Evolutionary conservation across 1,284 basidiomycete genomes (phyloP), one percentile per base, ranked within the genome.

Genomic region (Pseudozyma sp.): DNA sequence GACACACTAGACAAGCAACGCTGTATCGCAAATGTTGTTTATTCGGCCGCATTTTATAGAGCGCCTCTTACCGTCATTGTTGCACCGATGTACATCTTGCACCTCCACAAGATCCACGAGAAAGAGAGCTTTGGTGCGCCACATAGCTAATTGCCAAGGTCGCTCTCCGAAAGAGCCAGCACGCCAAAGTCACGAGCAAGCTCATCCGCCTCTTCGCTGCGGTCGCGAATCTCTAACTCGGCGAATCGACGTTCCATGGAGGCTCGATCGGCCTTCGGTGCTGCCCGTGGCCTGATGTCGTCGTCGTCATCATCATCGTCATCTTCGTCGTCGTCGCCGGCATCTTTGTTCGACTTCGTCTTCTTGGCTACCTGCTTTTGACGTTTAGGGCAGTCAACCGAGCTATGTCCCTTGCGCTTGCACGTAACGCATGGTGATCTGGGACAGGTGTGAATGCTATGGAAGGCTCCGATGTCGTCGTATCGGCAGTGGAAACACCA

Each of bases 401-500:
- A 44, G 14, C 45, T 21, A 44, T 73, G 70, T 1, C 42, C 54
- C 3, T 35, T 50, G 52, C 52, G 35, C 53, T 49, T 52, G 58
- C 70, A 73, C 4, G 53, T 39, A 43, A 19, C 25, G 54, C 70
- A 73, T 9, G 49, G 40, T 3, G 36, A 10, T 1, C 2, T 11
- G 2, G 60, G 70, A 52, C 70, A 73, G 7, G 60, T 60, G 34
- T 50, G 35, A 11, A 49, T 52, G 57, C 65, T 68, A 47, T 73
- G 64, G 49, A 73, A 73, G 7, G 42, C 21, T 9, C n/a, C 59
- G 0, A 5, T 2, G 18, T 55, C 53, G n/a, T 60, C 47, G 53
- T 60, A 65, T 5, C 70, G 59, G 51, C 70, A 73, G 16, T 57
- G 18, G 53, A 68, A 52, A 40, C 70, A 73, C 70, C 65, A 73